phyloP scores from a whole-genome alignment of 2,329 filamentous ascomycete genomes.

The Cryphonectria parasitica region DNA sequence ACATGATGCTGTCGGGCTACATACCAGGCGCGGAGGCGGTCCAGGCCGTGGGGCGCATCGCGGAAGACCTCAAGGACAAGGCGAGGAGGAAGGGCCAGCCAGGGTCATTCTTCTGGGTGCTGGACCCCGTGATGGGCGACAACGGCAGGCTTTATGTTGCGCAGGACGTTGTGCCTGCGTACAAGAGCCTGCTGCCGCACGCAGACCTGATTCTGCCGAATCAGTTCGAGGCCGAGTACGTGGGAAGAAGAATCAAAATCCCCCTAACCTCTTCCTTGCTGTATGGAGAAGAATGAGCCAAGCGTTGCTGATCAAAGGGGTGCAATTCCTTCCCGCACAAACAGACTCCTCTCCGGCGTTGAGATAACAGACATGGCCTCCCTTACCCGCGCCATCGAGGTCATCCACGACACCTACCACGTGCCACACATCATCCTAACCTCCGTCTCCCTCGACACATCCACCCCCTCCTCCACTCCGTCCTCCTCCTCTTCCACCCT shows the following conservation, averaged over 20 bases:
- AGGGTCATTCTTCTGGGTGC: slow-evolving; percentile 91
- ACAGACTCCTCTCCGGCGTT: slow-evolving; percentile 82
- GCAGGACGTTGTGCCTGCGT: slow-evolving; percentile 88
- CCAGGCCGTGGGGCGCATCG: slow-evolving; percentile 82
- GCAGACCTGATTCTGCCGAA: slow-evolving; percentile 95
- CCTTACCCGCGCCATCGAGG: slow-evolving; percentile 74
- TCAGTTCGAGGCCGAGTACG: slow-evolving; percentile 94
- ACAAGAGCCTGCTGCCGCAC: slow-evolving; percentile 76
- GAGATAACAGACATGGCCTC: slow-evolving; percentile 77
- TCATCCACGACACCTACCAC: slow-evolving; percentile 74
- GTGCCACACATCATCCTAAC: slow-evolving; percentile 93
- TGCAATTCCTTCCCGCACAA: not conserved
- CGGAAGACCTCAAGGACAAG: slow-evolving; percentile 74
- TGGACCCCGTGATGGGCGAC: slow-evolving; percentile 98
- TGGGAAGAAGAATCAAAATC: slow-evolving; percentile 28
- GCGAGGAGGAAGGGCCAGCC: slow-evolving; percentile 56
- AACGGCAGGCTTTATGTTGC: slow-evolving; percentile 90
- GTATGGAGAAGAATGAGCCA: too few species aligned
- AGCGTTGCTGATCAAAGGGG: not conserved
- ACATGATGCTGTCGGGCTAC: slow-evolving; percentile 94
- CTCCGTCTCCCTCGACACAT: slow-evolving; percentile 78
- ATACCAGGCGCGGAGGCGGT: slow-evolving; percentile 86
- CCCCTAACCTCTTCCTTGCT: not conserved
- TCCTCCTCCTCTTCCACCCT: not conserved
- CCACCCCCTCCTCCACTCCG: slow-evolving; percentile 51